Conservation (phyloP, 2,329 filamentous ascomycete species). For the Zymoseptoria ardabiliae region DNA sequence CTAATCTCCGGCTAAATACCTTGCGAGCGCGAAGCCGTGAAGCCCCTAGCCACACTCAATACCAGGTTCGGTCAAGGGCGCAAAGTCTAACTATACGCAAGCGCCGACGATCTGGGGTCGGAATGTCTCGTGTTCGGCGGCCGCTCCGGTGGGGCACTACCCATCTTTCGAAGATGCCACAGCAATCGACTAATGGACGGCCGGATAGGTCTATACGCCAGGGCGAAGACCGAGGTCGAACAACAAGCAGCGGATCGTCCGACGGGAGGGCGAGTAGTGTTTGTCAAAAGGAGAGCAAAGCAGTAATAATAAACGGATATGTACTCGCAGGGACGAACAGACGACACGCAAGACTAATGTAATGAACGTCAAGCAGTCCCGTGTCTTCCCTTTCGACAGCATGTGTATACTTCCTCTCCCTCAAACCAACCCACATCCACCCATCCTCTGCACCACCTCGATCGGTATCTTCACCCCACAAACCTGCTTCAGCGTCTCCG, state of each 20-base stretch:
- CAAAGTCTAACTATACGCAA: neutral
- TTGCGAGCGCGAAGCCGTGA: neutral
- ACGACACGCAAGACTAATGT: neutral
- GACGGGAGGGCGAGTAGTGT: neutral
- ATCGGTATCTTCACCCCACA: constrained; percentile 77
- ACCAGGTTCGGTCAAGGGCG: neutral
- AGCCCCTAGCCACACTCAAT: no score
- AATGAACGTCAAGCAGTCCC: neutral
- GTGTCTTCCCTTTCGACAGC: neutral
- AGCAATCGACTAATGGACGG: no score
- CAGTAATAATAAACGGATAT: no score
- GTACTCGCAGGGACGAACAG: no score
- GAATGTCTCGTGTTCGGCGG: no score
- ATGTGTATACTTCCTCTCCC: neutral
- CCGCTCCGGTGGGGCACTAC: no score
- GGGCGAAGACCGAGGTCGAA: no score
- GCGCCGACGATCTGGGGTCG: no score
- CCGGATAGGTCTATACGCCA: no score
- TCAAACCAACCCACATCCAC: constrained; percentile 36
- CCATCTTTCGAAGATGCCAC: no score
- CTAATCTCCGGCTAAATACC: neutral
- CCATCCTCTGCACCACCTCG: constrained; percentile 74
- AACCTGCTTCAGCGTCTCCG: constrained; percentile 68
- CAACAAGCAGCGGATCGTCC: no score
- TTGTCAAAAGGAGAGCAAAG: neutral